A percentile compares a stretch with the other conserved stretches of the same genome.
phyloP scores from a whole-genome alignment of 805 yeast species.

The Teunomyces panamensis region DNA sequence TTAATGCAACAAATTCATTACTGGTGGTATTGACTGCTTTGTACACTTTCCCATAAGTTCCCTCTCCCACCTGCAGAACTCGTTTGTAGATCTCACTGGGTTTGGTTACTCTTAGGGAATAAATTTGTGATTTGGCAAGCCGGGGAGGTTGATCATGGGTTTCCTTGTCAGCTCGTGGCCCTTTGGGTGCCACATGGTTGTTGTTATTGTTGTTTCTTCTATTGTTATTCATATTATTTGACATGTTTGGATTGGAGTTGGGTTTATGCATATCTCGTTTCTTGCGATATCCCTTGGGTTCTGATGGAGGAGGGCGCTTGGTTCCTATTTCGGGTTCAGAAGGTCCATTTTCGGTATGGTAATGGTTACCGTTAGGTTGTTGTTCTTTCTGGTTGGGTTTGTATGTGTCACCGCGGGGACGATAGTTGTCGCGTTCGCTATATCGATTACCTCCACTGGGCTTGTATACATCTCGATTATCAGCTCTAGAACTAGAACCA shows the following conservation, averaged over 20 bases:
- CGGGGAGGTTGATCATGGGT: not conserved
- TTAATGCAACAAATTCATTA: conserved; percentile 76
- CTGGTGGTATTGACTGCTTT: conserved; percentile 76
- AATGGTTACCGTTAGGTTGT: not conserved
- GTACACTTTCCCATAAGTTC: conserved; percentile 95
- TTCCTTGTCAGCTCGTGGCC: not conserved
- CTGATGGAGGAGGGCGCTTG: conserved; percentile 9
- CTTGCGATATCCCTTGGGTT: conserved; percentile 9
- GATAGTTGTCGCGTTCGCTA: conserved; percentile 22
- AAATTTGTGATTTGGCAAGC: conserved; percentile 23
- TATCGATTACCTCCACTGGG: conserved; percentile 18
- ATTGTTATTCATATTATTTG: not conserved
- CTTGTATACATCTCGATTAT: conserved; percentile 4
- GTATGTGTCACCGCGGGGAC: conserved; percentile 12
- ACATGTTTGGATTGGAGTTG: not conserved
- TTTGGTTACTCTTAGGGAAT: conserved; percentile 26
- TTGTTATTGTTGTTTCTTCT: not conserved
- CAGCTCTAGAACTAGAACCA: not conserved
- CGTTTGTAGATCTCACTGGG: conserved; percentile 55
- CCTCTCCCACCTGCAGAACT: conserved; percentile 94
- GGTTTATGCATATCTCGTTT: conserved; percentile 5
- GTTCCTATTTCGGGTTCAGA: conserved; percentile 5
- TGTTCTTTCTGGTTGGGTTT: conserved; percentile 2
- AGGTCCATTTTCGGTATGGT: not conserved
- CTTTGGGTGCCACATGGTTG: not conserved